phyloP scores from a whole-genome alignment of 2,329 filamentous ascomycete species.

The Gaeumannomyces tritici region DNA sequence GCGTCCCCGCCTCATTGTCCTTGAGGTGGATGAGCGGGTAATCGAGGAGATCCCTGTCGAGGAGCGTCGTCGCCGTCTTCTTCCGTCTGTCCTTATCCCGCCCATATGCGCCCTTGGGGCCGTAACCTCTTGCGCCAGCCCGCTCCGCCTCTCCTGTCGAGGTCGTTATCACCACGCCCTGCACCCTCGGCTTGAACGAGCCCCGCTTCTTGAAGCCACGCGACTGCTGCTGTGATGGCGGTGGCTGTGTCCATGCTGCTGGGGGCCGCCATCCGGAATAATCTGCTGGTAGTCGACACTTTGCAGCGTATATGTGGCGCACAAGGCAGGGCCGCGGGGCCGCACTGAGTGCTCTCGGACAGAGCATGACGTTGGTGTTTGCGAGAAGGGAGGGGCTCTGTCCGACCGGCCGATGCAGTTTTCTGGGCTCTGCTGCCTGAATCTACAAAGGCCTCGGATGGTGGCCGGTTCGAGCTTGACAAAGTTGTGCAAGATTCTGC shows the following conservation, averaged over 20 bases:
- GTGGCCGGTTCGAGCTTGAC: not conserved
- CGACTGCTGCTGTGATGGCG: not conserved
- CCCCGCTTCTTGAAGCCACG: not conserved
- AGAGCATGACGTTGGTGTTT: not conserved
- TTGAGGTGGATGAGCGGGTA: not conserved
- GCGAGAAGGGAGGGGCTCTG: not conserved
- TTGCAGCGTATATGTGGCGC: not conserved
- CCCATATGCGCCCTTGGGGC: not conserved
- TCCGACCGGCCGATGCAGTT: not conserved
- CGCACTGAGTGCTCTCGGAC: not conserved
- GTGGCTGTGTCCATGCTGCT: not conserved
- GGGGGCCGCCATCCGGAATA: not conserved
- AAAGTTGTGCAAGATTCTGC: not conserved
- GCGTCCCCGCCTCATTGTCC: constrained; percentile 4
- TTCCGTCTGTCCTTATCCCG: not conserved
- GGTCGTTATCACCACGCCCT: not conserved
- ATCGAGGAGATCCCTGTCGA: not conserved
- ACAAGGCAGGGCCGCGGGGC: not conserved
- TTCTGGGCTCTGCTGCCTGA: not conserved
- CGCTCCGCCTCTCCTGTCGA: not conserved
- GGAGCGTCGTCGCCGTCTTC: not conserved
- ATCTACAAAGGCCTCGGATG: not conserved
- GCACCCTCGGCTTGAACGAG: not conserved
- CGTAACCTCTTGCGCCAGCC: not conserved
- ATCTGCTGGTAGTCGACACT: not conserved